Percentiles rank a stretch among this genome's conserved stretches.
Evolutionary conservation across 441 rosid genomes (phyloP).

Genomic region (Brassica hybrid): DNA sequence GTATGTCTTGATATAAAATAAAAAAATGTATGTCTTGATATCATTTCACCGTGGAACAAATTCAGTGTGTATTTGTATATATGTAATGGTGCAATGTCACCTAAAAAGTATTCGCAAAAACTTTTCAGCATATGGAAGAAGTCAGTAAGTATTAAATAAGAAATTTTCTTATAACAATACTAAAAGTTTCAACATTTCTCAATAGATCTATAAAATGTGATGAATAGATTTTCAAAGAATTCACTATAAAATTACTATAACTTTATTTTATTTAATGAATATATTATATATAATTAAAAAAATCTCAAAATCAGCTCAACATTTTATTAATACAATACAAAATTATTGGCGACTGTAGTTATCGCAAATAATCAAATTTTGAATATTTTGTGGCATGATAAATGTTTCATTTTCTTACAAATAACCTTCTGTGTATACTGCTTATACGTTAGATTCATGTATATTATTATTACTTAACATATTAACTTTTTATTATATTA

Average conservation of each 20-base stretch:
- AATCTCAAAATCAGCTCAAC: background rate
- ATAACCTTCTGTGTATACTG: background rate
- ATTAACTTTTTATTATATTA: too few species aligned
- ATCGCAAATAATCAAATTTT: background rate
- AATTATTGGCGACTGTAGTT: background rate
- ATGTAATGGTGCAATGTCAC: background rate
- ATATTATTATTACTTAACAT: too few species aligned
- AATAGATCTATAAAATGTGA: background rate
- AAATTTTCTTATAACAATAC: background rate
- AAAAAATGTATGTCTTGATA: background rate
- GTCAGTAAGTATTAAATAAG: background rate
- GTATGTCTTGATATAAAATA: too few species aligned
- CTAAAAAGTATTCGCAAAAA: background rate
- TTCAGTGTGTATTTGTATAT: background rate
- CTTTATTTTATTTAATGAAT: background rate
- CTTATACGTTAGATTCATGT: background rate
- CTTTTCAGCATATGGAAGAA: background rate
- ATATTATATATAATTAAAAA: background rate
- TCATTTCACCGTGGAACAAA: background rate
- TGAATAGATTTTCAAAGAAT: background rate
- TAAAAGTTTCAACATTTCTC: constrained; percentile 5
- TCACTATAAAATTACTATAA: background rate
- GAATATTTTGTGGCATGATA: background rate
- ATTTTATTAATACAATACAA: background rate
- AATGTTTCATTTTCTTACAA: background rate